Evolutionary conservation across 192 early-diverging fungal genomes (phyloP).

Genomic region (Cladochytrium replicatum): DNA sequence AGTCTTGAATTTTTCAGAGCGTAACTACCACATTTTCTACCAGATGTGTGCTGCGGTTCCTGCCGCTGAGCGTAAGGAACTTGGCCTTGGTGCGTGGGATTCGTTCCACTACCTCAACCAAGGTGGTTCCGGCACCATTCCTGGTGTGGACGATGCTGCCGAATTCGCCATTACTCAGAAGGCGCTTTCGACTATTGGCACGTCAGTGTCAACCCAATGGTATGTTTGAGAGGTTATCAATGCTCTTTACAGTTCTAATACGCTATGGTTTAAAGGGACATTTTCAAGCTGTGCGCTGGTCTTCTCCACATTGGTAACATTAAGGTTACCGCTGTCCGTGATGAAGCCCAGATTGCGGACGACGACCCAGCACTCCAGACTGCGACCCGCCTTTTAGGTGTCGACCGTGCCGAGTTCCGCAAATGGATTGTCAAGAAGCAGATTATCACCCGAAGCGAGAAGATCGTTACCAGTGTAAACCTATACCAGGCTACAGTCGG

Average conservation of each 20-base stretch:
- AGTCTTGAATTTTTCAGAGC: constrained; percentile 37
- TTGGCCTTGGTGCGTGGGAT: constrained; percentile 50
- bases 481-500: constrained; percentile 40
- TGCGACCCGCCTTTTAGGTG: neutral
- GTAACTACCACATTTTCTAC: constrained; percentile 96
- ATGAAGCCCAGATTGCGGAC: neutral
- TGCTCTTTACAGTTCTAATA: neutral
- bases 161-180: constrained; percentile 73
- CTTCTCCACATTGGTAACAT: constrained; percentile 75
- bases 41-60: constrained; percentile 42
- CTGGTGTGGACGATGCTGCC: constrained; percentile 70
- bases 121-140: constrained; percentile 55
- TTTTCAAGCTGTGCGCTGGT: constrained; percentile 65
- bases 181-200: constrained; percentile 68
- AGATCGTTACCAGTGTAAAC: neutral
- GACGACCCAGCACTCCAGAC: constrained; percentile 8
- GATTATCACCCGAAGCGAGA: neutral
- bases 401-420: constrained; percentile 5
- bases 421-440: constrained; percentile 1
- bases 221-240: constrained; percentile 13
- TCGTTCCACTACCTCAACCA: constrained; percentile 75
- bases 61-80: constrained; percentile 45
- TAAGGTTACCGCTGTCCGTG: neutral
- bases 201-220: constrained; percentile 62
- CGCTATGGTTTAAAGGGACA: neutral